Base-by-base conservation (phyloP, 441 rosid genomes). In the Mallotus repandus region DNA sequence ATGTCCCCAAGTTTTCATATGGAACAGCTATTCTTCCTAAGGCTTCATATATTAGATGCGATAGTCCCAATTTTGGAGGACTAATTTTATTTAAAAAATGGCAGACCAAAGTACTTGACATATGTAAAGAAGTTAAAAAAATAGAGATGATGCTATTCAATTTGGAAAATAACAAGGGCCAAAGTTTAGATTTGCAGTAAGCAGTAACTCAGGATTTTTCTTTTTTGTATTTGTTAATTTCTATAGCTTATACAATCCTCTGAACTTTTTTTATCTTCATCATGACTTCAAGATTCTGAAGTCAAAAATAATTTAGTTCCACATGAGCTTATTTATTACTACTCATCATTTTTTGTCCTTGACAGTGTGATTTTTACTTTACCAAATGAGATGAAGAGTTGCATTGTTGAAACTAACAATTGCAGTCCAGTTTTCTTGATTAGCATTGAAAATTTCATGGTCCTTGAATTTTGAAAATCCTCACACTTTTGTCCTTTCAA, bases 281-380 rank as follows among this genome's bases (percentile, higher is more conserved):
- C 21, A 21, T 66, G 41, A 12, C 41, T 45, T 10, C 7, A 63
- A 35, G 53, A 32, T 63, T 25, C 21, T 16, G 22, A 54, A 41
- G 61, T 21, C 43, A 63, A 43, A 63, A 9, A 63, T 45, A 19
- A 55, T 43, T 10, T 55, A 21, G 32, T 11, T 9, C 15, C 46
- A 32, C 38, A 16, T 53, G 55, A 68, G 54, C 38, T 16, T 67
- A 32, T 35, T 46, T 48, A 62, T 29, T 57, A 60, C 11, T 18
- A 53, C 16, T 63, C 56, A 22, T 76, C 50, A 43, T 77, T 74
- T 49, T 15, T 29, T 43, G 63, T 46, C 52, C 43, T 9, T 18
- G 22, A n/a, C 15, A 22, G n/a, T 14, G 9, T 43, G 15, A 14
- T 16, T 58, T 32, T 49, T 29, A n/a, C 41, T 35, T 57, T 35